These are phyloP conservation scores for Ligustrum vulgare DNA, from an alignment of 257 asterid genomes.

Conservation along the genomic window DNA sequence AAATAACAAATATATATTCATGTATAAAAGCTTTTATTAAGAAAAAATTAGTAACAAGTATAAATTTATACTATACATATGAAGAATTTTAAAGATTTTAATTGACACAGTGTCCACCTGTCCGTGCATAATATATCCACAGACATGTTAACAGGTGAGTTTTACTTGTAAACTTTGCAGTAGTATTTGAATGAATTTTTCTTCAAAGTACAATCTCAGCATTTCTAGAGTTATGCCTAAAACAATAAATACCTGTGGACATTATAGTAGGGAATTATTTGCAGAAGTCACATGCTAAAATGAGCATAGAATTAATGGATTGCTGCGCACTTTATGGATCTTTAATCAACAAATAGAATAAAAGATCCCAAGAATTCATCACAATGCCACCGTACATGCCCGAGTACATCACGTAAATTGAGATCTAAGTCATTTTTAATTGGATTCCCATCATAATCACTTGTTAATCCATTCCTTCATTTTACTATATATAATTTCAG, in stretches of 20 bases:
- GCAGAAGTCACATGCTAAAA: slow-evolving; percentile 32
- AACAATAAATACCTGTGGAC: not conserved
- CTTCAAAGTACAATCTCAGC: no score
- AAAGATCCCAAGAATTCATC: slow-evolving; percentile 29
- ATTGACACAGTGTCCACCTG: no score
- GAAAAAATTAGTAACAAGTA: no score
- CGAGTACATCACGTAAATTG: slow-evolving; percentile 29
- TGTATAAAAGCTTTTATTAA: no score
- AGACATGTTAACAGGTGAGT: no score
- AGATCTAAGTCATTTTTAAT: slow-evolving; percentile 39
- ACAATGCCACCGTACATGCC: slow-evolving; percentile 32
- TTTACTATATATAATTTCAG: slow-evolving; percentile 19
- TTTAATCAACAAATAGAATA: slow-evolving; percentile 8
- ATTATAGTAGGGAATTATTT: not conserved
- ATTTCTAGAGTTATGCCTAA: no score
- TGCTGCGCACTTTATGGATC: slow-evolving; percentile 38
- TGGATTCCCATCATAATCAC: slow-evolving; percentile 34
- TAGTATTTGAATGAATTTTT: no score
- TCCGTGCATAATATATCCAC: no score
- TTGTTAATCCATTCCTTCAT: not conserved
- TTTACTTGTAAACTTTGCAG: no score
- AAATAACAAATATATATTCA: no score
- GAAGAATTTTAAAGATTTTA: no score
- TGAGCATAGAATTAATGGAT: slow-evolving; percentile 23
- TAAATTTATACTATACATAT: no score